phyloP scores from a whole-genome alignment of 495 filamentous ascomycete species.

The Aspergillus coremiiformis region DNA sequence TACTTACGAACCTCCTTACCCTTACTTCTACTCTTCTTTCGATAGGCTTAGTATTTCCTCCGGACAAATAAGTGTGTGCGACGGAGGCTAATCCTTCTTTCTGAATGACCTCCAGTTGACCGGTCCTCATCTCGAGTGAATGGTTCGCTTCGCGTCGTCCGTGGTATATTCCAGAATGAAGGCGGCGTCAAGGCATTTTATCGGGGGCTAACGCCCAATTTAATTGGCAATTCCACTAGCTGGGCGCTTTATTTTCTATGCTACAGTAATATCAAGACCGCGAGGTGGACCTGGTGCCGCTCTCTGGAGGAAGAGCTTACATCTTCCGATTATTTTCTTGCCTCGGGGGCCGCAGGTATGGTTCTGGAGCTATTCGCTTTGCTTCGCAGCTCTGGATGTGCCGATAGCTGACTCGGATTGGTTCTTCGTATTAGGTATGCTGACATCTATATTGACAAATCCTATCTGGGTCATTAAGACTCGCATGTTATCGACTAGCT shows the following conservation, averaged over 20 bases:
- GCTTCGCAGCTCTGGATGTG: background rate
- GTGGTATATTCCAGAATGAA: constrained; percentile 49
- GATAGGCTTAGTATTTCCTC: background rate
- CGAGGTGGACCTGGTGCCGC: constrained; percentile 22
- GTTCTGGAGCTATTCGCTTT: background rate
- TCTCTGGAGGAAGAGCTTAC: constrained; percentile 34
- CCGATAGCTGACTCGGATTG: background rate
- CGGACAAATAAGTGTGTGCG: background rate
- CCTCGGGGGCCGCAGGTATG: constrained; percentile 67
- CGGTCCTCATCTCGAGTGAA: constrained; percentile 38
- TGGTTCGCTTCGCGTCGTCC: constrained; percentile 48
- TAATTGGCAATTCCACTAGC: constrained; percentile 80
- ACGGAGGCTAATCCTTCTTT: background rate
- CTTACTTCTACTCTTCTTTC: background rate
- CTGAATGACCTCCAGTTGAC: constrained; percentile 31
- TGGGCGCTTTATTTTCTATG: constrained; percentile 90
- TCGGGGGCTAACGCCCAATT: constrained; percentile 80
- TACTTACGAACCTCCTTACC: background rate
- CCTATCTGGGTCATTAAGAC: constrained; percentile 99
- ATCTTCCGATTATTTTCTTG: constrained; percentile 75
- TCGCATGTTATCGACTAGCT: constrained; percentile 84
- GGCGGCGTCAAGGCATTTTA: constrained; percentile 65
- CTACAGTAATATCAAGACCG: constrained; percentile 53
- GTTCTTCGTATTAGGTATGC: constrained; percentile 33
- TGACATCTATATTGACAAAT: constrained; percentile 80